Evolutionary conservation across 2,329 filamentous ascomycete genomes (phyloP).

Genomic region (Alternaria hordeiaustralica): DNA sequence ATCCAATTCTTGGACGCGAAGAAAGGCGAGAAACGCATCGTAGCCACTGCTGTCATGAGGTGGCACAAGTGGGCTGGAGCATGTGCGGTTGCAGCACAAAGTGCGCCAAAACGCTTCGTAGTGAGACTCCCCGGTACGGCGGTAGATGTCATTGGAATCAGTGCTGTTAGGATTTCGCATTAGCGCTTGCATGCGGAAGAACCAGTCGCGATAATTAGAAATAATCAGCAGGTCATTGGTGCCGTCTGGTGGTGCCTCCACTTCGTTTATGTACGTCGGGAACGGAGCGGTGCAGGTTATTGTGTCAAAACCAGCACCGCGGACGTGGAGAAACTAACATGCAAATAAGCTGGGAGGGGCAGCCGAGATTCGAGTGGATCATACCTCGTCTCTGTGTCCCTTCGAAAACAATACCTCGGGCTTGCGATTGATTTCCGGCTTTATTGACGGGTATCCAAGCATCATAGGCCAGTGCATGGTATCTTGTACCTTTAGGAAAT

Average conservation of each 20-base stretch:
- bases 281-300: not conserved
- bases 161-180: not conserved
- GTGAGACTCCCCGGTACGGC: not conserved
- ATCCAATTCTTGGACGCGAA: not conserved
- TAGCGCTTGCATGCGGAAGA: not conserved
- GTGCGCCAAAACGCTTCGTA: not conserved
- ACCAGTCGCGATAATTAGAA: not conserved
- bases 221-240: not conserved
- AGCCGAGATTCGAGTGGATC: no score
- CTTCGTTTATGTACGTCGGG: not conserved
- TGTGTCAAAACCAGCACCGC: not conserved
- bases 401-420: not conserved
- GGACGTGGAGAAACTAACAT: not conserved
- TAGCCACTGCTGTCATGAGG: not conserved
- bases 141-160: no score
- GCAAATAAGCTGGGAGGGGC: no score
- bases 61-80: not conserved
- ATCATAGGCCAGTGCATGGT: not conserved
- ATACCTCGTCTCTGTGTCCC: no score
- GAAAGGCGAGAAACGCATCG: not conserved
- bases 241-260: fast-evolving
- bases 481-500: not conserved
- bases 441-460: not conserved
- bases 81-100: not conserved
- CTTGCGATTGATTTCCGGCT: not conserved